These are phyloP conservation scores for Phylloporus sp. DNA, from an alignment of 768 basidiomycete genomes.

Conservation along the genomic window DNA sequence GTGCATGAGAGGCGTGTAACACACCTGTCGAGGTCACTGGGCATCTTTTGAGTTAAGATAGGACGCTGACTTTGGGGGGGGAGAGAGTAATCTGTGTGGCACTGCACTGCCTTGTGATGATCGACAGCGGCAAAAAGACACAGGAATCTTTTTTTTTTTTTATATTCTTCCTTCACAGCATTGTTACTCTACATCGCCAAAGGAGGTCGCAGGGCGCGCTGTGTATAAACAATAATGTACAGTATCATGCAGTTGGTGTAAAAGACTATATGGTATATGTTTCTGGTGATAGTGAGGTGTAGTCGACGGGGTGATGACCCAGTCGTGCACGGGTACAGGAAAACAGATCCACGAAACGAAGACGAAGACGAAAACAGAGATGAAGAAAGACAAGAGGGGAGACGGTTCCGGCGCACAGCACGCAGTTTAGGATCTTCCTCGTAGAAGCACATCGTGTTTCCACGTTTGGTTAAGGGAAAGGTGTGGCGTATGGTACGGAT, in stretches of 20 bases:
- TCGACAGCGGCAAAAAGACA: slow-evolving; percentile 11
- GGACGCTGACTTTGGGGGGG: slow-evolving; percentile 24
- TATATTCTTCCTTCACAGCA: slow-evolving; percentile 14
- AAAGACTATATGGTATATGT: slow-evolving; percentile 30
- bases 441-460: slow-evolving; percentile 45
- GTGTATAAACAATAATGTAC: slow-evolving; percentile 33
- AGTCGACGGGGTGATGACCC: slow-evolving; percentile 2
- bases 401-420: slow-evolving; percentile 5
- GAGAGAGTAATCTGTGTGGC: slow-evolving; percentile 26
- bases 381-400: background rate
- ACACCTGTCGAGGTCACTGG: slow-evolving; percentile 57
- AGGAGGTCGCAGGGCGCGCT: slow-evolving; percentile 2
- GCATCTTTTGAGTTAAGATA: slow-evolving; percentile 35
- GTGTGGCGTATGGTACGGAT: slow-evolving; percentile 39
- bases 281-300: slow-evolving; percentile 25
- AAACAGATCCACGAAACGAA: slow-evolving; percentile 16
- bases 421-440: slow-evolving; percentile 28
- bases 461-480: slow-evolving; percentile 39
- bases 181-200: slow-evolving; percentile 16
- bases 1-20: slow-evolving; percentile 32
- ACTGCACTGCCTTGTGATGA: slow-evolving; percentile 27
- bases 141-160: background rate
- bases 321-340: slow-evolving; percentile 18
- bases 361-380: slow-evolving; percentile 7
- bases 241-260: slow-evolving; percentile 28